Percentiles rank a stretch among this genome's conserved stretches.
phyloP scores from a whole-genome alignment of 805 yeast species.

The Metschnikowia santaceciliae region DNA sequence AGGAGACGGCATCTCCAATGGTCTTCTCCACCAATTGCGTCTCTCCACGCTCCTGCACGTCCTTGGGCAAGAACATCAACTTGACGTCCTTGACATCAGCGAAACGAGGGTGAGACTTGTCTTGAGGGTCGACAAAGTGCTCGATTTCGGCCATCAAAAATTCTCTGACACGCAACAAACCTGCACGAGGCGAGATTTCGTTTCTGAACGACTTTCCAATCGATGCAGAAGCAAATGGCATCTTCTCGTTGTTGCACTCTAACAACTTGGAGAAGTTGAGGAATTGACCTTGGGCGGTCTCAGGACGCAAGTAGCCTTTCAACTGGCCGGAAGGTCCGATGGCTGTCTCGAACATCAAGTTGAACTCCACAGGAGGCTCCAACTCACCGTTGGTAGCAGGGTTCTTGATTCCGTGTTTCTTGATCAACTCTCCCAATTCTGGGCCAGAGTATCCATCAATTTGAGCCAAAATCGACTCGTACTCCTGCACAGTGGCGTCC shows the following conservation, averaged over 20 bases:
- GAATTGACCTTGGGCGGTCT: conserved; percentile 99
- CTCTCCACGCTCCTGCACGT: conserved; percentile 81
- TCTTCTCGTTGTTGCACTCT: conserved; percentile 90
- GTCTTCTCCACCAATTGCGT: conserved; percentile 61
- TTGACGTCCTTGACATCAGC: conserved; percentile 67
- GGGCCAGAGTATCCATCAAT: conserved; percentile 95
- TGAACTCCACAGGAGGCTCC: conserved; percentile 91
- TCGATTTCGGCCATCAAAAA: conserved; percentile 99
- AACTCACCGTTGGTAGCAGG: conserved; percentile 85
- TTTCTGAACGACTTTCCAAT: conserved; percentile 98
- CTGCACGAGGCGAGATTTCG: conserved; percentile 98
- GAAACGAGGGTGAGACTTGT: conserved; percentile 81
- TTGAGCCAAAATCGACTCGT: conserved; percentile 82
- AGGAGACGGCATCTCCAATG: conserved; percentile 84
- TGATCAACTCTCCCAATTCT: conserved; percentile 85
- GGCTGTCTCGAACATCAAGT: conserved; percentile 98
- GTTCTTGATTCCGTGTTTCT: conserved; percentile 77
- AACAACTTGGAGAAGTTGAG: conserved; percentile 89
- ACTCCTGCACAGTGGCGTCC: conserved; percentile 73
- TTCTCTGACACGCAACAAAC: conserved; percentile 96
- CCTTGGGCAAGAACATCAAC: conserved; percentile 79
- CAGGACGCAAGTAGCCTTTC: conserved; percentile 96
- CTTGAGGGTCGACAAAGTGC: conserved; percentile 91
- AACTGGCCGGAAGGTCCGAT: conserved; percentile 97
- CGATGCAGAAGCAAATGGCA: conserved; percentile 99